phyloP scores from a whole-genome alignment of 805 yeast species.

The Starmerella kuoi region DNA sequence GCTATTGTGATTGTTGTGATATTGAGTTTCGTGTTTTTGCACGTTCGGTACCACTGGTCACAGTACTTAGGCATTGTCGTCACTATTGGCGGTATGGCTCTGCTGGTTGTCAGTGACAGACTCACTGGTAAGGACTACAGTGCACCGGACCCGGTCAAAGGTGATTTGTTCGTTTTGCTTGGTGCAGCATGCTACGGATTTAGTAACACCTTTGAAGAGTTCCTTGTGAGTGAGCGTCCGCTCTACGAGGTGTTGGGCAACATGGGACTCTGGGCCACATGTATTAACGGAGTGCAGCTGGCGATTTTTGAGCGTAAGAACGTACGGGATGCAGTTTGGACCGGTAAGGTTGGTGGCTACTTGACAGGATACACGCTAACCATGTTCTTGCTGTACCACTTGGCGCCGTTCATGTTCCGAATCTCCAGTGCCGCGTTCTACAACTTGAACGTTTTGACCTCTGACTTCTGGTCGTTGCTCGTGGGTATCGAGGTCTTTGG shows the following conservation, averaged over 20 bases:
- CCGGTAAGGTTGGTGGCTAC: slow-evolving; percentile 33
- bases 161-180: slow-evolving; percentile 34
- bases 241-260: slow-evolving; percentile 36
- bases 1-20: slow-evolving; percentile 36
- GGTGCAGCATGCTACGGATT: slow-evolving; percentile 37
- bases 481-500: slow-evolving; percentile 37
- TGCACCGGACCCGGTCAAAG: slow-evolving; percentile 34
- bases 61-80: slow-evolving; percentile 33
- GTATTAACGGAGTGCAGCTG: slow-evolving; percentile 35
- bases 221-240: slow-evolving; percentile 35
- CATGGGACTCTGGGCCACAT: slow-evolving; percentile 33
- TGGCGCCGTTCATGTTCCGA: slow-evolving; percentile 35
- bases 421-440: slow-evolving; percentile 39
- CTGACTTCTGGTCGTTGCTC: slow-evolving; percentile 37
- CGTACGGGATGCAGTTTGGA: slow-evolving; percentile 32
- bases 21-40: slow-evolving; percentile 32
- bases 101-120: slow-evolving; percentile 33
- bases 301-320: slow-evolving; percentile 35
- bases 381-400: slow-evolving; percentile 32
- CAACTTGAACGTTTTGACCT: slow-evolving; percentile 34
- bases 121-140: slow-evolving; percentile 33
- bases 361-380: slow-evolving; percentile 34
- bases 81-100: slow-evolving; percentile 35
- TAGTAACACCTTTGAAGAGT: slow-evolving; percentile 36
- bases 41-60: slow-evolving; percentile 37